Percentiles rank a stretch among this genome's conserved stretches.
phyloP scores from a whole-genome alignment of 768 basidiomycete species.

The Leccinum longicurvipes region DNA sequence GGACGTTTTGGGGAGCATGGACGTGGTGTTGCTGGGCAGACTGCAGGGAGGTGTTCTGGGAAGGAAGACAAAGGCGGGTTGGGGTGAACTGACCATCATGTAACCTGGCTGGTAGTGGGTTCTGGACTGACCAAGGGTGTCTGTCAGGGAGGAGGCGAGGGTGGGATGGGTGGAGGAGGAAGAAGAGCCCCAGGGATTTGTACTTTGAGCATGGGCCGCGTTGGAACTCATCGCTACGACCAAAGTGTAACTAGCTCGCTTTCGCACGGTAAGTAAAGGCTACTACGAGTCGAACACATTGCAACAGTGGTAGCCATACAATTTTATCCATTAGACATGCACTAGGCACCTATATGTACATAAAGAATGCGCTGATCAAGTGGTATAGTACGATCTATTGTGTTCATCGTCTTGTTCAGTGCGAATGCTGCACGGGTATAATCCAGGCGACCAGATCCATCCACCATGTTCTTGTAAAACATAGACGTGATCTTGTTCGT shows the following conservation, averaged over 20 bases:
- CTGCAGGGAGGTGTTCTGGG: conserved; percentile 30
- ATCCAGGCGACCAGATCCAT: too few species aligned
- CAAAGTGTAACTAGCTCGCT: neutral
- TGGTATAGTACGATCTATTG: too few species aligned
- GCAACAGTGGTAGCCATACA: too few species aligned
- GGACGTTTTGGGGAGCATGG: conserved; percentile 49
- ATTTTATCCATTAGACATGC: too few species aligned
- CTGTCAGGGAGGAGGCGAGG: conserved; percentile 54
- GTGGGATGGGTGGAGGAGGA: conserved; percentile 39
- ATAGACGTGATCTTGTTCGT: too few species aligned
- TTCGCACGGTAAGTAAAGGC: conserved; percentile 12
- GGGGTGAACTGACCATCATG: conserved; percentile 58
- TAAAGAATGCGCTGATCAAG: too few species aligned
- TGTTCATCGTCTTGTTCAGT: too few species aligned
- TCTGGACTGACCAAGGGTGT: conserved; percentile 66
- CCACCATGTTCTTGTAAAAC: too few species aligned
- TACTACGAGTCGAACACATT: too few species aligned
- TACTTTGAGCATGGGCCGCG: conserved; percentile 40
- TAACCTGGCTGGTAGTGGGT: conserved; percentile 81
- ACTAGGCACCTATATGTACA: too few species aligned
- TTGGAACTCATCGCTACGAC: conserved; percentile 25
- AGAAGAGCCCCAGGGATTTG: conserved; percentile 51
- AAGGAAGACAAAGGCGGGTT: neutral
- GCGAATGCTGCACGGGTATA: too few species aligned
- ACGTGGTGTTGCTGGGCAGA: conserved; percentile 64